Evolutionary conservation across 257 asterid species (phyloP).

Genomic region (Nicotiana attenuata): DNA sequence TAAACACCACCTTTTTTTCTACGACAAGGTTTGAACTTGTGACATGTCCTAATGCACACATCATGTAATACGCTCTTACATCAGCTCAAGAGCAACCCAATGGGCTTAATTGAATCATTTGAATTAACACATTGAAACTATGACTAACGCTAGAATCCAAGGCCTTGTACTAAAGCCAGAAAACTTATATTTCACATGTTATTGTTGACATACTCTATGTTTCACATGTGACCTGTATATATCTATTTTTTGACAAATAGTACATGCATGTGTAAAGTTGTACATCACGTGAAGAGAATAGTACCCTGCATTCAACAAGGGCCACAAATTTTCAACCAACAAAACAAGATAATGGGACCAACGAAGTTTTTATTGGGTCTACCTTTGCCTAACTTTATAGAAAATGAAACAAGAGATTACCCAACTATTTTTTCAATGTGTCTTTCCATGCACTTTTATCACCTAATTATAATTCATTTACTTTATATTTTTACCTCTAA

Average conservation of each 20-base stretch:
- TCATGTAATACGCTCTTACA: no score
- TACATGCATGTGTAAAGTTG: background rate
- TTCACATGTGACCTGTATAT: no score
- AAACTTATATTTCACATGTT: no score
- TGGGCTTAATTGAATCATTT: no score
- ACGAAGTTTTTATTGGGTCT: background rate
- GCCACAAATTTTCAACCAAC: background rate
- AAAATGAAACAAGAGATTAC: background rate
- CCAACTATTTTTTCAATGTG: background rate
- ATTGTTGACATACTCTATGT: background rate
- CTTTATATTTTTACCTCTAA: no score
- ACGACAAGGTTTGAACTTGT: no score
- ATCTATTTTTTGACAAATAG: background rate
- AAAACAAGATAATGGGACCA: background rate
- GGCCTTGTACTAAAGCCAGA: background rate
- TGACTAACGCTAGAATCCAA: background rate
- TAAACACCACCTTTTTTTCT: no score
- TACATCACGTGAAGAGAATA: background rate
- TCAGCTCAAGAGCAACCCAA: no score
- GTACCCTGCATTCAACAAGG: background rate
- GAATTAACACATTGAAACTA: background rate
- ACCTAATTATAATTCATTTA: no score
- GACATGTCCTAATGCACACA: no score
- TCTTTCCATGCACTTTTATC: no score
- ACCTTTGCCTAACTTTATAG: background rate